A percentile compares a stretch with the other conserved stretches of the same genome.
Evolutionary conservation across 768 basidiomycete species (phyloP).

Genomic region (Hygrophorus pudorinus): DNA sequence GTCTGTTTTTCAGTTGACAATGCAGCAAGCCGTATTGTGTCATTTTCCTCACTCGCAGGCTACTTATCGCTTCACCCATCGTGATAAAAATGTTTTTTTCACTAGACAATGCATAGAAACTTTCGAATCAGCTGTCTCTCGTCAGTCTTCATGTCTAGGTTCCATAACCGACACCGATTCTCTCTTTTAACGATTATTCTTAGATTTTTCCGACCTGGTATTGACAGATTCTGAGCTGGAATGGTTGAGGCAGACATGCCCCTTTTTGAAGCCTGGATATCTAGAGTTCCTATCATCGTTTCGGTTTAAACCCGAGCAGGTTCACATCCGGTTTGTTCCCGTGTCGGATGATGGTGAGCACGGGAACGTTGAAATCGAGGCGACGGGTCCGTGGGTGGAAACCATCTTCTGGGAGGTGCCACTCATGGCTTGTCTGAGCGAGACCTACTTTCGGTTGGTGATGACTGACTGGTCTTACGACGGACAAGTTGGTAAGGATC

Average conservation of each 20-base stretch:
- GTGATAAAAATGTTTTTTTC: slow-evolving; percentile 56
- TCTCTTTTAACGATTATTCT: slow-evolving; percentile 2
- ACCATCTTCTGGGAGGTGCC: slow-evolving; percentile 96
- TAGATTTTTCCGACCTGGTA: slow-evolving; percentile 60
- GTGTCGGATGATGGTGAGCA: slow-evolving; percentile 33
- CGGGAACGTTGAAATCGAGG: slow-evolving; percentile 67
- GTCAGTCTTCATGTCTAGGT: slow-evolving; percentile 30
- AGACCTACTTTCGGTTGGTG: slow-evolving; percentile 73
- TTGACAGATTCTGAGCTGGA: slow-evolving; percentile 51
- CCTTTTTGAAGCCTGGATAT: slow-evolving; percentile 64
- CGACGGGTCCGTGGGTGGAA: slow-evolving; percentile 66
- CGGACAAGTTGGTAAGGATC: slow-evolving; percentile 58
- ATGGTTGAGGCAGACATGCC: slow-evolving; percentile 62
- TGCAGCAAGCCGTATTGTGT: slow-evolving; percentile 85
- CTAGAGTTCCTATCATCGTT: slow-evolving; percentile 65
- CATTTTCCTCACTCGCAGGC: slow-evolving; percentile 67
- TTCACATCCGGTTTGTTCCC: slow-evolving; percentile 56
- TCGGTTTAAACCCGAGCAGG: slow-evolving; percentile 68
- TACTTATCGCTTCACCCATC: slow-evolving; percentile 75
- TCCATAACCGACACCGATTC: background rate
- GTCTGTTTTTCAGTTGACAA: slow-evolving; percentile 54
- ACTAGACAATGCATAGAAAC: slow-evolving; percentile 52
- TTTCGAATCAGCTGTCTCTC: slow-evolving; percentile 43
- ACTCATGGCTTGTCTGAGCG: slow-evolving; percentile 85
- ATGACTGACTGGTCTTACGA: slow-evolving; percentile 78